Conservation (phyloP, 345 rosid genomes). For the Dipteronia sinensis region DNA sequence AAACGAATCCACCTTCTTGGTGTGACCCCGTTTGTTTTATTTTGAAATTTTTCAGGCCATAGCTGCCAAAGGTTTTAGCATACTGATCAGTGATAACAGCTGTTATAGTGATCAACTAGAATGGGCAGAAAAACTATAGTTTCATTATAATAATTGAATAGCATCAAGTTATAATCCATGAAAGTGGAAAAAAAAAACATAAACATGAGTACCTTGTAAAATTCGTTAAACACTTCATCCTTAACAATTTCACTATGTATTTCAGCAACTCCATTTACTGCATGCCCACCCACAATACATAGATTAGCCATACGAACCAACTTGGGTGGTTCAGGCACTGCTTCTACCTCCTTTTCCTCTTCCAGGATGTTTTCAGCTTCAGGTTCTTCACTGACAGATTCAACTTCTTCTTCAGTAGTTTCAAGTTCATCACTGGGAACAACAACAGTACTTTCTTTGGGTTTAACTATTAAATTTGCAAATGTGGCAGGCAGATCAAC, state of each 20-base stretch:
- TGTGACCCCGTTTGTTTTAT: conserved; percentile 83
- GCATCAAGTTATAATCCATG: conserved; percentile 6
- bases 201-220: conserved; percentile 48
- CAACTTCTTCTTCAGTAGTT: conserved; percentile 33
- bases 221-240: conserved; percentile 67
- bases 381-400: conserved; percentile 19
- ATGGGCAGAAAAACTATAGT: not conserved
- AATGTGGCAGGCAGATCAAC: conserved; percentile 67
- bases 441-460: conserved; percentile 33
- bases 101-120: not conserved
- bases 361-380: conserved; percentile 18
- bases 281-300: conserved; percentile 63
- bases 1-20: conserved; percentile 81
- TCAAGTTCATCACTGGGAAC: conserved; percentile 34
- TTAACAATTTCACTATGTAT: conserved; percentile 81
- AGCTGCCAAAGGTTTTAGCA: conserved; percentile 45
- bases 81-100: conserved; percentile 18
- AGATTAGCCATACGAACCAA: conserved; percentile 76
- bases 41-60: conserved; percentile 78
- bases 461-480: conserved; percentile 63
- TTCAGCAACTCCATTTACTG: conserved; percentile 83
- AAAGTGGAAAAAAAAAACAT: not conserved
- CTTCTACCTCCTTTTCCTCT: conserved; percentile 43
- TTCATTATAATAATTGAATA: not conserved
- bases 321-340: conserved; percentile 43